phyloP scores from a whole-genome alignment of 495 filamentous ascomycete species.

The Penicillium malachiteum region DNA sequence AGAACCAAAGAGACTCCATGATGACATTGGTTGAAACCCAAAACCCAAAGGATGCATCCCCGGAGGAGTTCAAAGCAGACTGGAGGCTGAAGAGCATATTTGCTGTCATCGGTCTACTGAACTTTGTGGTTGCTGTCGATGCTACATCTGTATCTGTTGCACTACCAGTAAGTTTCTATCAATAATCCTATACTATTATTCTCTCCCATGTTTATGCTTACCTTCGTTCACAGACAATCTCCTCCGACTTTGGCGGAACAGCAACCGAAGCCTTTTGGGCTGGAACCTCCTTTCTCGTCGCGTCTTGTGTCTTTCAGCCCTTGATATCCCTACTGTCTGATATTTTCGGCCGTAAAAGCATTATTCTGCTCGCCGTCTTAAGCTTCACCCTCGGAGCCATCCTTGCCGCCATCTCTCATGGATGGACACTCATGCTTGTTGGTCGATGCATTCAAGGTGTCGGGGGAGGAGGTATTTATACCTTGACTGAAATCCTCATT shows the following conservation, averaged over 20 bases:
- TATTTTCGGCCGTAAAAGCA: constrained; percentile 43
- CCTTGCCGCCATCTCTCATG: constrained; percentile 38
- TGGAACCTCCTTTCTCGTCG: constrained; percentile 61
- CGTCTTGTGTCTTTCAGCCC: constrained; percentile 57
- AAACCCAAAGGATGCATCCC: too few relatives aligned
- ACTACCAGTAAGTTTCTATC: constrained; percentile 47
- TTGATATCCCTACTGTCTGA: constrained; percentile 45
- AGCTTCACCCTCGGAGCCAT: constrained; percentile 40
- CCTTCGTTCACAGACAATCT: constrained; percentile 14
- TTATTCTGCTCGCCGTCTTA: constrained; percentile 23
- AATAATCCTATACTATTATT: background rate
- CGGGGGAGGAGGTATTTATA: constrained; percentile 36
- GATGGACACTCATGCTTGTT: constrained; percentile 32
- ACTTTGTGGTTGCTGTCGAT: constrained; percentile 63
- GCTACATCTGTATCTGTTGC: constrained; percentile 67
- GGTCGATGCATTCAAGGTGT: constrained; percentile 45
- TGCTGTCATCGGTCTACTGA: constrained; percentile 53
- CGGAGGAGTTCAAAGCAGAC: background rate
- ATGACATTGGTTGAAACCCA: too few relatives aligned
- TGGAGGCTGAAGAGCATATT: constrained; percentile 23
- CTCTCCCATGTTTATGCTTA: background rate
- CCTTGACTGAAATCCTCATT: constrained; percentile 25
- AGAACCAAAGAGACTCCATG: too few relatives aligned
- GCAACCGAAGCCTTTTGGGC: constrained; percentile 51
- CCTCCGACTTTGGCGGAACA: constrained; percentile 22